Evolutionary conservation across 768 basidiomycete genomes (phyloP).

Genomic region (Macrocybe gigantea): DNA sequence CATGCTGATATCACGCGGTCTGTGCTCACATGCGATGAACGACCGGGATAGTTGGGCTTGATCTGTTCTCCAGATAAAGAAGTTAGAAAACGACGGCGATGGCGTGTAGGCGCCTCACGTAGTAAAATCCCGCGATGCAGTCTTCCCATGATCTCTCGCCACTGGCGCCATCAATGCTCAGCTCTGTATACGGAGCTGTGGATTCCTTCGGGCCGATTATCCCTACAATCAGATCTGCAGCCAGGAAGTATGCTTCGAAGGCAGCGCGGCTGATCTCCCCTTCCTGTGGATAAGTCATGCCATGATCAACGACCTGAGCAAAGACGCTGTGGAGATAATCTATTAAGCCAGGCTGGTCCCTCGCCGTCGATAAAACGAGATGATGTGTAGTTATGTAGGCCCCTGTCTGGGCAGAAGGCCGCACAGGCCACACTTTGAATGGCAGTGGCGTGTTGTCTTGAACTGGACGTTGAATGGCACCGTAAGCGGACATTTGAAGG

Average conservation of each 20-base stretch:
- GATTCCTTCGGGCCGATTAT: conserved; percentile 15
- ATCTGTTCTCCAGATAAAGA: conserved; percentile 31
- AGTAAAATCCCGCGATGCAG: conserved; percentile 73
- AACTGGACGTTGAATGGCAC: conserved; percentile 38
- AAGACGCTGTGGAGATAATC: conserved; percentile 58
- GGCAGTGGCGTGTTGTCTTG: conserved; percentile 27
- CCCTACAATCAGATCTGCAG: conserved; percentile 63
- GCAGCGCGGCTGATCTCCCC: conserved; percentile 40
- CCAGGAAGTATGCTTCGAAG: conserved; percentile 76
- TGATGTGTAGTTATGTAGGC: conserved; percentile 45
- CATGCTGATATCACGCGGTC: conserved; percentile 1
- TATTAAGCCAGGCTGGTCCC: conserved; percentile 41
- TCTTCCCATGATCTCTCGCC: conserved; percentile 57
- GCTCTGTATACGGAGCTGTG: conserved; percentile 9
- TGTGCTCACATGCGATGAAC: conserved; percentile 78
- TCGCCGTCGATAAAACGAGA: conserved; percentile 37
- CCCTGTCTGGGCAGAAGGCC: conserved; percentile 16
- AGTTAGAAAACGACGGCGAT: neutral
- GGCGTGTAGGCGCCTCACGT: conserved; percentile 38
- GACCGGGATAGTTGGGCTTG: conserved; percentile 87
- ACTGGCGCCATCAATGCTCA: conserved; percentile 37
- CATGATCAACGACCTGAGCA: conserved; percentile 67
- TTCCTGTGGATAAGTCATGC: conserved; percentile 85
- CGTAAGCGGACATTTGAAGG: conserved; percentile 65
- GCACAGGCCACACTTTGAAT: conserved; percentile 40